Base-by-base conservation (phyloP, 2,329 filamentous ascomycete genomes). In the Phialophora expanda region DNA sequence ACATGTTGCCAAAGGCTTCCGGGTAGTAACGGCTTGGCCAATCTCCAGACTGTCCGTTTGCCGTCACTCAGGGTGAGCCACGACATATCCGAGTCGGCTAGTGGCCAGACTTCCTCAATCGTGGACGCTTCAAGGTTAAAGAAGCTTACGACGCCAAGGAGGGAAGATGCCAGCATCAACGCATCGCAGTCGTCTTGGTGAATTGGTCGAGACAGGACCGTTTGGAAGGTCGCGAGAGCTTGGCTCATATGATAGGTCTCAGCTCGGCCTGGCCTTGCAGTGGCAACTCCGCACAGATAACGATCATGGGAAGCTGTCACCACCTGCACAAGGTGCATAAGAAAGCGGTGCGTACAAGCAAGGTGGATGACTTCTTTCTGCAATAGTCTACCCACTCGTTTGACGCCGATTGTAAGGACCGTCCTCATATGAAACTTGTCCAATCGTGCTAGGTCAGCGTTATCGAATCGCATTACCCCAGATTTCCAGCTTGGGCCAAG, bases 31-130 rank as follows among this genome's bases (percentile, higher is more conserved):
- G 85, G 83, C 57, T 87, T 78, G 0, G 82, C 77, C 0, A 87
- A 73, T 1, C 79, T 72, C 81, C 82, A 87, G 0, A 89, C 77
- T 3, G 80, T 78, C 61, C 78, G 80, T 74, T 89, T 89, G 0
- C 85, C 84, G 12, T 84, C 80, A 64, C 79, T 81, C 73, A 89
- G 80, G 57, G 78, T 83, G 1, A 89, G 73, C 87, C 87, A 90
- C 70, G 85, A 79, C 1, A 89, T 76, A 67, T 88, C 84, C 0
- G 76, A 66, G 0, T 76, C 76, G 44, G 79, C 82, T 1, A 89
- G 75, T 0, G 87, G 87, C 87, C 87, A 90, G 1, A 83, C 78
- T 62, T 84, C 74, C 57, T 81, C 74, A 0, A 84, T 76, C 0
- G 76, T 74, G 55, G 57, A 59, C 1, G 77, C 76, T 53, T 83